Base-by-base conservation (phyloP, 2,329 filamentous ascomycete species). In the Colletotrichum aenigma region DNA sequence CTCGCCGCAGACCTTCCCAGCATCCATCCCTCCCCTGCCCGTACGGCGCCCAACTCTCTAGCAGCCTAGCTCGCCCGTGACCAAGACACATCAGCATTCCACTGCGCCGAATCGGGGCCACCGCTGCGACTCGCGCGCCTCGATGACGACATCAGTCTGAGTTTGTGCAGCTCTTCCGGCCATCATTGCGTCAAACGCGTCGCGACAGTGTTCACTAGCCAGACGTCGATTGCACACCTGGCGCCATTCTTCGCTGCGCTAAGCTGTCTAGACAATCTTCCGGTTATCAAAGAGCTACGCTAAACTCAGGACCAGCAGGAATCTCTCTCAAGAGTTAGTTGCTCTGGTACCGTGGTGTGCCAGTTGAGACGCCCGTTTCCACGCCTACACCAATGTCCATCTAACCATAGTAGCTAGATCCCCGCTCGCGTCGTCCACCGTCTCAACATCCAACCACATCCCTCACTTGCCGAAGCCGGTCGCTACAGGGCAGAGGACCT, bases 71-170 rank as follows among this genome's bases (percentile, higher is more conserved):
- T 64, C 28, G 15, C 60, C 32, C 32, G n/a, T 28, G 28, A 26
- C 43, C 71, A 28, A 66, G 60, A 60, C 55, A 64, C 66, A 52
- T 65, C 71, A 66, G 21, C 72, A 75, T 75, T 75, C 62, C 43
- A 67, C 56, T 61, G 62, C 32, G 15, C 70, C 73, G 16, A 75
- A 58, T 69, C 34, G 58, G 58, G 64, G 58, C 55, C 70, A 58
- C 64, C 64, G 30, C 58, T 64, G 56, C 73, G 55, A 72, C 61
- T 58, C 38, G 62, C 26, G 61, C 61, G 38, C 28, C 32, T 32
- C 38, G 38, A 75, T 75, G 70, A 75, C 70, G 73, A 73, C 73
- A 75, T 73, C 68, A 64, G 70, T 75, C 69, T 73, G 43, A 75
- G 69, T 70, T 64, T 32, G 34, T 58, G 34, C 21, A 68, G 43